Base-by-base conservation (phyloP, 768 basidiomycete species). In the Pleurotus salmoneostramineus region DNA sequence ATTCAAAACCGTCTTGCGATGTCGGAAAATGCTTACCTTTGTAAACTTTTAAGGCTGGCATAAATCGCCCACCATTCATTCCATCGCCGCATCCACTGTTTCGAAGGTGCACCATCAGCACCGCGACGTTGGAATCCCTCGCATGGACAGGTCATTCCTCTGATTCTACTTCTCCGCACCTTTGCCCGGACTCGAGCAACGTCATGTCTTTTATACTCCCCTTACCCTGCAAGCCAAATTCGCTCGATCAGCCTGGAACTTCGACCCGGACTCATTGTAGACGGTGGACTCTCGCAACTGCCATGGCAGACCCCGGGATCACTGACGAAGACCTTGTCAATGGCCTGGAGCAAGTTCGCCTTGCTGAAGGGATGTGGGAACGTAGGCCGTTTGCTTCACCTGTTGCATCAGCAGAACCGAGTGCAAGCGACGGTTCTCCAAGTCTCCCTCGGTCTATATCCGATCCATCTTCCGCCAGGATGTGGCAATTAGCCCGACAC, bases 271-370 rank as follows among this genome's bases (percentile, higher is more conserved):
- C 45, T 42, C 8, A 46, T 15, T 17, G 27, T 56, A 50, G 71
- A 37, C 68, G 70, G 7, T 76, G 72, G 74, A 78, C 73, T 1
- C 71, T 83, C 48, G 78, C 78, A 1, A 78, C 76, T 65, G 80
- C 77, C 12, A 76, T 83, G 59, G 80, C 74, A 31, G 77, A 82
- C 49, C 76, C 81, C 31, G 75, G 68, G 14, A 70, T 82, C 50
- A 73, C 80, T 2, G 81, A 84, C 63, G 81, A 82, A 61, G 74
- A 70, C 36, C 69, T 84, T 8, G 73, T 83, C 5, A 69, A 77
- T 49, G 72, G 72, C 48, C 70, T 84, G 27, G 82, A 84, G 63
- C 66, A 67, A 17, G 76, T 82, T 61, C 68, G 76, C 33, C 65
- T 60, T 33, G 58, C 58, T 64, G 64, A 66, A 61, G 48, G 65